Percentiles rank a stretch among this genome's conserved stretches.
Conservation (phyloP, 1,139 yeast genomes). For the Candida sp. region DNA sequence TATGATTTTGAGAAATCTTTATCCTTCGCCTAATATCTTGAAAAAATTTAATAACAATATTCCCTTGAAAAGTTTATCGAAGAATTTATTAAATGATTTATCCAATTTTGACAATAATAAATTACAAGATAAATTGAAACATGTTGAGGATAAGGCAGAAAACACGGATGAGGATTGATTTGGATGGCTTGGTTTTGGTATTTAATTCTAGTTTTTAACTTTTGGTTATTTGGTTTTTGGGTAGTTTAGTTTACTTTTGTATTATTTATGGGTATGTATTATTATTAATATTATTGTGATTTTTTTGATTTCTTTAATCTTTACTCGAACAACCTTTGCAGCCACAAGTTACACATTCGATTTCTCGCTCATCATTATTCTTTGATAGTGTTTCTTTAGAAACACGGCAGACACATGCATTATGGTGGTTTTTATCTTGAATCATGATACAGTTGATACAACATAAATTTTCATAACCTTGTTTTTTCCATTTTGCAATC, state of each 20-base stretch:
- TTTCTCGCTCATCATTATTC: constrained; percentile 26
- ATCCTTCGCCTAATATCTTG: constrained; percentile 3
- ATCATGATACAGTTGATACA: constrained; percentile 76
- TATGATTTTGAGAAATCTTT: constrained; percentile 42
- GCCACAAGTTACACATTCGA: constrained; percentile 83
- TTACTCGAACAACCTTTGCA: constrained; percentile 85
- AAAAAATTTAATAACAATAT: neutral
- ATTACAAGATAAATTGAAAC: neutral
- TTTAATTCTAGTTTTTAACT: neutral
- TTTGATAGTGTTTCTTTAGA: constrained; percentile 56
- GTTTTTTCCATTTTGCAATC: constrained; percentile 90
- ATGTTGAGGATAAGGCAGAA: neutral
- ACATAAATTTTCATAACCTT: constrained; percentile 85
- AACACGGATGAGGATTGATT: neutral
- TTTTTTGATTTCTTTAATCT: constrained; percentile 37
- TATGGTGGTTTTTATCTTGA: constrained; percentile 60
- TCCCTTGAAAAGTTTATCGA: neutral
- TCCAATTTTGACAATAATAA: neutral
- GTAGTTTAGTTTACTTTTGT: neutral
- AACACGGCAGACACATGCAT: constrained; percentile 82
- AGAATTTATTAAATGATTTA: neutral
- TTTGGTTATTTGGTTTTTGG: neutral
- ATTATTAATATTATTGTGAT: neutral
- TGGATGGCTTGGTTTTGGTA: neutral
- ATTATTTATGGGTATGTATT: constrained; percentile 1